Percentiles rank a stretch among this genome's conserved stretches.
phyloP scores from a whole-genome alignment of 2,329 filamentous ascomycete species.

The Chaetomium sp. region DNA sequence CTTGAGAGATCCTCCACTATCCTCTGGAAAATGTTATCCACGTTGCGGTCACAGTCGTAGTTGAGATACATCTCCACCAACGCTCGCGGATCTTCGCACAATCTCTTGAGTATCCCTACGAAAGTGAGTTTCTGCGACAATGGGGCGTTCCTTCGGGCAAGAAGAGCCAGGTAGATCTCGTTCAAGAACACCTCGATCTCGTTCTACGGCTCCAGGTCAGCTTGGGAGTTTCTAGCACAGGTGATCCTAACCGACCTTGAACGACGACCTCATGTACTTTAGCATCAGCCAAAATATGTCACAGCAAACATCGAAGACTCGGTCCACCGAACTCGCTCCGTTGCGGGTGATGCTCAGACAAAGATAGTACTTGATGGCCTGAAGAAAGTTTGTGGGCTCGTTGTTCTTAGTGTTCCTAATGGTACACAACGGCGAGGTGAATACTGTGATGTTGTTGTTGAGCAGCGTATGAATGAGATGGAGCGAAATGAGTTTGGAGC shows the following conservation, averaged over 20 bases:
- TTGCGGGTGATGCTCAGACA: slow-evolving; percentile 94
- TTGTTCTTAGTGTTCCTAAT: slow-evolving; percentile 90
- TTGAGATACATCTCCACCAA: slow-evolving; percentile 96
- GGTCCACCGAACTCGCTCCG: slow-evolving; percentile 87
- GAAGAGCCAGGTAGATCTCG: slow-evolving; percentile 90
- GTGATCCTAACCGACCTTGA: slow-evolving; percentile 67
- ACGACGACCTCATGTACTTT: slow-evolving; percentile 86
- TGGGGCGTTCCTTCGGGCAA: slow-evolving; percentile 85
- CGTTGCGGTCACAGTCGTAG: slow-evolving; percentile 93
- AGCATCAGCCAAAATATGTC: slow-evolving; percentile 99
- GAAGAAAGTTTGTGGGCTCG: slow-evolving; percentile 85
- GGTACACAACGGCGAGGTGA: slow-evolving; percentile 87
- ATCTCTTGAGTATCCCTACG: slow-evolving; percentile 77
- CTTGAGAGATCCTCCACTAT: slow-evolving; percentile 92
- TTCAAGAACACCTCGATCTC: slow-evolving; percentile 98
- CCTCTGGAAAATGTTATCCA: slow-evolving; percentile 96
- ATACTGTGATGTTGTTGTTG: slow-evolving; percentile 89
- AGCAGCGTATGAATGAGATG: slow-evolving; percentile 94
- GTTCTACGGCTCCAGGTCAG: slow-evolving; percentile 61
- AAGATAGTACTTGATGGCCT: slow-evolving; percentile 95
- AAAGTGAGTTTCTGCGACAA: slow-evolving; percentile 91
- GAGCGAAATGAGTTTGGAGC: slow-evolving; percentile 91
- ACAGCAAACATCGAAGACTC: slow-evolving; percentile 91
- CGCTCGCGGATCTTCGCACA: slow-evolving; percentile 83
- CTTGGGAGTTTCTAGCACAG: neutral